phyloP scores from a whole-genome alignment of 2,329 filamentous ascomycete genomes.

The Colletotrichum tabaci region DNA sequence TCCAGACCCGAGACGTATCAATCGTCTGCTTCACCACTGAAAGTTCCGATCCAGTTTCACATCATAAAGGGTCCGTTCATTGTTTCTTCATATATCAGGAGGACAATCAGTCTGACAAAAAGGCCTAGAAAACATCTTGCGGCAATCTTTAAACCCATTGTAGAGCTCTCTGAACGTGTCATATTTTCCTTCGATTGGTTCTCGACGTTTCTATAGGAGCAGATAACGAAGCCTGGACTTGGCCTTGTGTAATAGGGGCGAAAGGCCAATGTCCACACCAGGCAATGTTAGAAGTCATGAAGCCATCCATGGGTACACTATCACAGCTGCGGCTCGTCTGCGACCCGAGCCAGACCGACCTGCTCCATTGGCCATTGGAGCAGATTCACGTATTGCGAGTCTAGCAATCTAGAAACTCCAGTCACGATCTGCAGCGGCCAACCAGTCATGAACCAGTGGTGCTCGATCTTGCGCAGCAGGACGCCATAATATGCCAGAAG shows the following conservation, averaged over 20 bases:
- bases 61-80: too few relatives aligned
- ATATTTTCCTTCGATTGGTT: background rate
- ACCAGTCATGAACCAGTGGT: constrained; percentile 43
- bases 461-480: constrained; percentile 31
- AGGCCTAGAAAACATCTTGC: too few relatives aligned
- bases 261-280: background rate
- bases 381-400: background rate
- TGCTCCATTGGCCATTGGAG: background rate
- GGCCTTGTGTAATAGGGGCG: too few relatives aligned
- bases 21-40: too few relatives aligned
- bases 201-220: background rate
- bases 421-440: constrained; percentile 24
- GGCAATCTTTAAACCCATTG: too few relatives aligned
- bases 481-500: constrained; percentile 42
- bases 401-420: background rate
- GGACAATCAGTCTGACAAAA: background rate
- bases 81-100: background rate
- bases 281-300: too few relatives aligned
- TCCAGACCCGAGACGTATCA: too few relatives aligned
- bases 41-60: too few relatives aligned
- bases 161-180: background rate
- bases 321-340: background rate
- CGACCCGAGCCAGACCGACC: background rate
- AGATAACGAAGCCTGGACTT: background rate
- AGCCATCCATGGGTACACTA: too few relatives aligned